Evolutionary conservation across 192 early-diverging fungal genomes (phyloP).

Genomic region (Phlyctochytrium arcticum): DNA sequence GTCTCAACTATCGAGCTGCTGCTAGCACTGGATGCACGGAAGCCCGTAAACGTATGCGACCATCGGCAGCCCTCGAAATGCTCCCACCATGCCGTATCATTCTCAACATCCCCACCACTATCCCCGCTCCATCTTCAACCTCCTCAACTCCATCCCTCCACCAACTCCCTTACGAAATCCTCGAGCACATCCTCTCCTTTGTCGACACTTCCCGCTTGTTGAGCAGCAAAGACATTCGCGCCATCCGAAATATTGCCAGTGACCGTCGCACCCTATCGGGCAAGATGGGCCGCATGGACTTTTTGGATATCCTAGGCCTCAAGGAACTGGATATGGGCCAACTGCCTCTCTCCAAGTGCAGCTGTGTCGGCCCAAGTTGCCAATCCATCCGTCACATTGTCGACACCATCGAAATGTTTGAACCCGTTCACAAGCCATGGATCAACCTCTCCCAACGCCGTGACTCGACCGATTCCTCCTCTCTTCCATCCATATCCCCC

Average conservation of each 20-base stretch:
- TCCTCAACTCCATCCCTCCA: slow-evolving; percentile 7
- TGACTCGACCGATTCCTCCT: too few species aligned
- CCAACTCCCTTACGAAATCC: slow-evolving; percentile 5
- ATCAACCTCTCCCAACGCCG: too few species aligned
- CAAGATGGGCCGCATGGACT: not conserved
- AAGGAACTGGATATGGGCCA: not conserved
- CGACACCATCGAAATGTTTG: not conserved
- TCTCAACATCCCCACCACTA: slow-evolving; percentile 1
- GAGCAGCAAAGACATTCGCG: not conserved
- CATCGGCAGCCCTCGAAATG: slow-evolving; percentile 18
- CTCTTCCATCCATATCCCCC: too few species aligned
- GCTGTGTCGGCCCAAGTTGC: slow-evolving; percentile 1
- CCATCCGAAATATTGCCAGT: not conserved
- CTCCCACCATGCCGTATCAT: slow-evolving; percentile 26
- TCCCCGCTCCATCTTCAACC: slow-evolving; percentile 5
- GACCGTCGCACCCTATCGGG: not conserved
- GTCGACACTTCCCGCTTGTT: not conserved
- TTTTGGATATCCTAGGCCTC: slow-evolving; percentile 1
- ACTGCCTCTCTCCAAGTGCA: not conserved
- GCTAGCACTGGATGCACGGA: slow-evolving; percentile 24
- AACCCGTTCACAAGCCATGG: not conserved
- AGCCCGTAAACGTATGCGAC: slow-evolving; percentile 28
- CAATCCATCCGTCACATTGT: slow-evolving; percentile 6
- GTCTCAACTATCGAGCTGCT: slow-evolving; percentile 39
- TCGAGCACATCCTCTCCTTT: slow-evolving; percentile 15